Base-by-base conservation (phyloP, 345 rosid genomes). In the Citrus trifoliata region DNA sequence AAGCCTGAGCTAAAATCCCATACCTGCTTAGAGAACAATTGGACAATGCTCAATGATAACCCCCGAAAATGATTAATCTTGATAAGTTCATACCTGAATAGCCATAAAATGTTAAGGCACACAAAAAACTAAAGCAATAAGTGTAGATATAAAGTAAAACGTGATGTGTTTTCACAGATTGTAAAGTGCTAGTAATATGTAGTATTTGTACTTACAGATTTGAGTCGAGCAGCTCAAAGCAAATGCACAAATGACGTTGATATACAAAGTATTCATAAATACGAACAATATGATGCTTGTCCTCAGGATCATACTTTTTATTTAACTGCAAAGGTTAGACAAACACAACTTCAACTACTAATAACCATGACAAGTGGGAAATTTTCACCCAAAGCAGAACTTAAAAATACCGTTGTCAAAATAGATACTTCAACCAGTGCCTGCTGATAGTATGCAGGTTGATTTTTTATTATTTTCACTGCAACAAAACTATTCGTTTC, bases 341-440 rank as follows among this genome's bases (percentile, higher is more conserved):
- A 80, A 74, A 84, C 67, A 75, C 35, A 71, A 62, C 76, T 51
- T 27, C 67, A 60, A 80, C 40, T 28, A 74, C 5, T 25, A 35
- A 73, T 64, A 12, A 76, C 73, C 66, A 67, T 38, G 24, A 40
- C 25, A 53, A 42, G 48, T 28, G 59, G 67, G 27, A 67, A 65
- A 73, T 25, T 73, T 76, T 73, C 48, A 74, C 73, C 70, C 62
- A 38, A 80, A 70, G 70, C 63, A 77, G 71, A 73, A 78, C 30
- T 73, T 70, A 48, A 79, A 55, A 78, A 68, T 88, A 97, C 99
- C 90, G 90, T 92, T 84, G 95, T 88, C 89, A 97, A 83, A 75
- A 97, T 97, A 81, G 98, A 94, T 80, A 97, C 99, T 90, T 97
- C 98, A 84, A 97, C 98, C 82, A 94, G 84, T 59, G 99, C 95